Evolutionary conservation across 225 moss, liverwort and hornwort genomes (phyloP).

Genomic region (Physcomitrium patens): DNA sequence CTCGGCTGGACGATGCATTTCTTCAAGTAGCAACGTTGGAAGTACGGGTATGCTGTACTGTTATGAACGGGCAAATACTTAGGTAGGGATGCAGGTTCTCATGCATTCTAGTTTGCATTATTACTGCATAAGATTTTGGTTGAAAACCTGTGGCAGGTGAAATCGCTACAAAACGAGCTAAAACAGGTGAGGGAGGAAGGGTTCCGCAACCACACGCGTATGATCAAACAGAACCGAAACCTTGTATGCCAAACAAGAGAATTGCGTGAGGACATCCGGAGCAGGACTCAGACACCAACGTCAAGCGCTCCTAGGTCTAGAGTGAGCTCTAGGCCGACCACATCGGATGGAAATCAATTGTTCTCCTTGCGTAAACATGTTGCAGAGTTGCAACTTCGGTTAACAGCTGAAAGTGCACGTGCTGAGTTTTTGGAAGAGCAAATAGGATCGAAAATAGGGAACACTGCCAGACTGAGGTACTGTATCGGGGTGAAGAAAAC

Average conservation of each 20-base stretch:
- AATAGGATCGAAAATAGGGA: not conserved
- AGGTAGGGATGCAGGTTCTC: not conserved
- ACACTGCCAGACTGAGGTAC: constrained; percentile 10
- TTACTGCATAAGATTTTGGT: not conserved
- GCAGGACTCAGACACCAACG: constrained; percentile 10
- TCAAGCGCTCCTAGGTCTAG: constrained; percentile 22
- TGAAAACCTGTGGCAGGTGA: constrained; percentile 47
- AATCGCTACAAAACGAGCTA: constrained; percentile 58
- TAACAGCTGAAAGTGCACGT: constrained; percentile 23
- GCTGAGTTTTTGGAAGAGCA: constrained; percentile 38
- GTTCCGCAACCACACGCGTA: constrained; percentile 59
- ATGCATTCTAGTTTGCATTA: not conserved
- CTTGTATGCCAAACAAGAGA: constrained; percentile 66
- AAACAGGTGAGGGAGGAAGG: constrained; percentile 62
- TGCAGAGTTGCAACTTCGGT: constrained; percentile 36
- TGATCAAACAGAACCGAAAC: constrained; percentile 76
- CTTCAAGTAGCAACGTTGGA: constrained; percentile 70
- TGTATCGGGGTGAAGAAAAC: constrained; percentile 33
- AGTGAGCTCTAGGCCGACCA: constrained; percentile 9
- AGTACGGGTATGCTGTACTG: constrained; percentile 49
- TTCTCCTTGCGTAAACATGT: constrained; percentile 26
- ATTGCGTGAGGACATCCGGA: constrained; percentile 47
- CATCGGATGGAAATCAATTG: constrained; percentile 10
- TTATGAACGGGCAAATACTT: not conserved
- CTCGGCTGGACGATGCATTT: constrained; percentile 57